Percentiles rank a stretch among this genome's conserved stretches.
Evolutionary conservation across 2,329 filamentous ascomycete species (phyloP).

Genomic region (Fusarium lyarnte): DNA sequence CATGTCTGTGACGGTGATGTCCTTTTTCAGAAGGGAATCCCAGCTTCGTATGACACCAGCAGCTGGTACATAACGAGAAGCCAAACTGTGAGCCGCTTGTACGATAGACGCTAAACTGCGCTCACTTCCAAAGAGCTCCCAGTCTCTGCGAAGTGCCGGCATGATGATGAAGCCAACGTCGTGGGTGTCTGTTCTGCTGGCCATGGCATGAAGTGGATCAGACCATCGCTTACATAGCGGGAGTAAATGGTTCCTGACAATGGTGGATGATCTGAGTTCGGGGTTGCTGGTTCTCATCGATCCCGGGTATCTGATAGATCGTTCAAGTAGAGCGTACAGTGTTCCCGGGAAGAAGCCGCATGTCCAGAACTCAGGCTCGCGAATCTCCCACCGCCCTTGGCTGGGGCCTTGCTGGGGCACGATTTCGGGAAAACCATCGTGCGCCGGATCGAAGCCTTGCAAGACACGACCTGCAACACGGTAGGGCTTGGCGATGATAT

Average conservation of each 20-base stretch:
- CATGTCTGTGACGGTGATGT: slow-evolving; percentile 32
- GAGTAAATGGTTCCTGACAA: not conserved
- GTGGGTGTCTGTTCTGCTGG: slow-evolving; percentile 59
- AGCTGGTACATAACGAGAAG: slow-evolving; percentile 52
- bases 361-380: slow-evolving; percentile 53
- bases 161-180: slow-evolving; percentile 65
- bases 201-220: slow-evolving; percentile 44
- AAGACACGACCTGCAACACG: not conserved
- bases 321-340: slow-evolving; percentile 49
- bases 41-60: slow-evolving; percentile 59
- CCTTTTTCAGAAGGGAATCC: slow-evolving; percentile 51
- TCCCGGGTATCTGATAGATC: slow-evolving; percentile 44
- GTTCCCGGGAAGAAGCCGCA: slow-evolving; percentile 55
- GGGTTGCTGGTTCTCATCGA: not conserved
- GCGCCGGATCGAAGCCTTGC: not conserved
- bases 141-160: slow-evolving; percentile 57
- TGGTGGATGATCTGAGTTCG: not conserved
- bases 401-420: slow-evolving; percentile 44
- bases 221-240: slow-evolving; percentile 21
- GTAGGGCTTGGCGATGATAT: not conserved
- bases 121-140: slow-evolving; percentile 55
- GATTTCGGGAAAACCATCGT: slow-evolving; percentile 44
- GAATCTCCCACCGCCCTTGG: slow-evolving; percentile 41
- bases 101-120: slow-evolving; percentile 53
- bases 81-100: slow-evolving; percentile 55